Evolutionary conservation across 2,329 filamentous ascomycete species (phyloP).

Genomic region (Dactylellina cionopaga): DNA sequence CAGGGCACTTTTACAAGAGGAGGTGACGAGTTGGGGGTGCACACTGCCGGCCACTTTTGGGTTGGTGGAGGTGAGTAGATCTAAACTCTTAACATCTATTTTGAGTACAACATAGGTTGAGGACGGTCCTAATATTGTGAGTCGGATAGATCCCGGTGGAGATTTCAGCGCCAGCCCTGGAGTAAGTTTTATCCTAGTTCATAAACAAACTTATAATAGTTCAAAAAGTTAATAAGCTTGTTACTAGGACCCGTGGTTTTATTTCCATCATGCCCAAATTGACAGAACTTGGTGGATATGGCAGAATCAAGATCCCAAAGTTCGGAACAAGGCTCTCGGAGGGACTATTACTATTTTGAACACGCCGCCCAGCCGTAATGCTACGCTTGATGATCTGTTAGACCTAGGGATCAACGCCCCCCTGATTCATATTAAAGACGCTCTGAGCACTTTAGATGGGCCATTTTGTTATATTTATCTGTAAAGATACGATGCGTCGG

Average conservation of each 20-base stretch:
- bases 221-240: neutral
- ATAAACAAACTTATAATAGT: neutral
- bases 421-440: conserved; percentile 57
- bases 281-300: conserved; percentile 66
- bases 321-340: conserved; percentile 60
- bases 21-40: conserved; percentile 59
- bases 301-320: conserved; percentile 63
- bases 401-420: conserved; percentile 58
- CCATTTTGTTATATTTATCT: conserved; percentile 65
- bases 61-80: conserved; percentile 61
- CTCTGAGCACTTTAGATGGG: conserved; percentile 62
- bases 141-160: conserved; percentile 62
- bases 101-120: too few relatives aligned
- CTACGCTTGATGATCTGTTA: conserved; percentile 62
- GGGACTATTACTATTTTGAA: conserved; percentile 63
- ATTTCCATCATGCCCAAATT: conserved; percentile 64
- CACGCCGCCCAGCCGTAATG: conserved; percentile 61
- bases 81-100: too few relatives aligned
- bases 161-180: conserved; percentile 63
- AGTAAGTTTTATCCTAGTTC: neutral
- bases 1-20: conserved; percentile 61
- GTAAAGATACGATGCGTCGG: conserved; percentile 5
- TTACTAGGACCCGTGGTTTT: conserved; percentile 63
- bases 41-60: conserved; percentile 62
- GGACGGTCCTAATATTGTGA: too few relatives aligned